Base-by-base conservation (phyloP, 1,284 basidiomycete species). In the Limonomyces culmigenus region DNA sequence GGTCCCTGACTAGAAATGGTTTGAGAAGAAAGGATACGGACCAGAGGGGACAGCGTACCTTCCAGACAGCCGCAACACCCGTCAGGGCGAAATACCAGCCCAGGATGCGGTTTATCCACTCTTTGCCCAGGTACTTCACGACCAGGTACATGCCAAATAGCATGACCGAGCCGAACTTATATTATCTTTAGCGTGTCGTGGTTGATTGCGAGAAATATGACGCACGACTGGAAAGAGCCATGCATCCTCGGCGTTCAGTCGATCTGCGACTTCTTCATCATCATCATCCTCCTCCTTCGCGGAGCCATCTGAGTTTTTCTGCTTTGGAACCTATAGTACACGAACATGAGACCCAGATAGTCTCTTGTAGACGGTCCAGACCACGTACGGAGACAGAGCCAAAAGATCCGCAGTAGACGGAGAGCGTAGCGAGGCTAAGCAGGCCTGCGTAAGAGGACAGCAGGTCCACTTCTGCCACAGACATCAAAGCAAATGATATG, bases 41-140 rank as follows among this genome's bases (percentile, higher is more conserved):
- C n/a, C 23, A 27, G 11, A 17, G n/a, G 14, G 19, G 23, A 27
- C 11, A 33, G 55, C 63, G 42, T 44, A 76, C 81, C 61, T 71
- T 73, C 67, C 74, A 76, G n/a, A 81, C 67, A 43, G 70, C 73
- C 8, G 63, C 70, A 10, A 75, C 57, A 1, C 77, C 77, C 4
- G 64, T 62, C 12, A 77, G 17, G 13, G 72, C 63, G 44, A 87
- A 87, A 49, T 89, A 89, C 61, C 74, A 74, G n/a, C 67, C 70
- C 15, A 87, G 56, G 2, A 84, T 42, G 62, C 64, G 71, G 50
- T 87, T 87, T 43, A 95, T 75, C 78, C 84, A 87, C 45, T 75
- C 71, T 46, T 69, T 74, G 29, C 85, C 84, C 31, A 86, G 55
- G 50, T 79, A 91, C 49, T 75, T 77, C 44, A 89, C 67, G 25